These are phyloP conservation scores for Scorias spongiosa DNA, from an alignment of 2,329 filamentous ascomycete species.

Conservation along the genomic window DNA sequence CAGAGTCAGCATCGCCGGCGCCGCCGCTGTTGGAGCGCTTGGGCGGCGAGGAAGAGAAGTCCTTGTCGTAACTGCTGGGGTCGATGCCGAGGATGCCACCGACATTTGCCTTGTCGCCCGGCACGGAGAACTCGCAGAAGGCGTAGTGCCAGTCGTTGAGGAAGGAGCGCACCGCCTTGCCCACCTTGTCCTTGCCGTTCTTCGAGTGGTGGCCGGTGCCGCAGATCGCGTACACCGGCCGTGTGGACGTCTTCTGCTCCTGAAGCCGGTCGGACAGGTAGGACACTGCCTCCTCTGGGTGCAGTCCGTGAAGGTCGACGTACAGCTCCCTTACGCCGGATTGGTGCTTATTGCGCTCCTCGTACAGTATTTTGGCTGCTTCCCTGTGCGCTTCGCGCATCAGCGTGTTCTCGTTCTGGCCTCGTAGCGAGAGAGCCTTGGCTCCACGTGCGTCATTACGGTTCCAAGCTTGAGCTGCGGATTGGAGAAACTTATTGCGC, in stretches of 20 bases:
- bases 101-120: conserved; percentile 78
- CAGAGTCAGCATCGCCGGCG: conserved; percentile 25
- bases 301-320: conserved; percentile 94
- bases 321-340: conserved; percentile 55
- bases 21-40: conserved; percentile 18
- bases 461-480: conserved; percentile 96
- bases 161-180: conserved; percentile 80
- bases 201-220: conserved; percentile 96
- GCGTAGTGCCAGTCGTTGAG: conserved; percentile 92
- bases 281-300: conserved; percentile 89
- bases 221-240: conserved; percentile 86
- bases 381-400: conserved; percentile 97
- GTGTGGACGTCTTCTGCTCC: conserved; percentile 56
- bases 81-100: conserved; percentile 51
- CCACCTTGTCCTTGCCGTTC: conserved; percentile 97
- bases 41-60: conserved; percentile 10
- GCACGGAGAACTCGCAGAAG: conserved; percentile 90
- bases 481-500: conserved; percentile 92
- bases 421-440: conserved; percentile 83
- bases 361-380: conserved; percentile 80
- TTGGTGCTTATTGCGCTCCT: conserved; percentile 70
- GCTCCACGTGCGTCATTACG: conserved; percentile 91
- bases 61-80: conserved; percentile 42
- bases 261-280: conserved; percentile 80
- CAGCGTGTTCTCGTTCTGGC: conserved; percentile 89